Base-by-base conservation (phyloP, 1,139 yeast genomes). In the Debaryomyces coudertii region DNA sequence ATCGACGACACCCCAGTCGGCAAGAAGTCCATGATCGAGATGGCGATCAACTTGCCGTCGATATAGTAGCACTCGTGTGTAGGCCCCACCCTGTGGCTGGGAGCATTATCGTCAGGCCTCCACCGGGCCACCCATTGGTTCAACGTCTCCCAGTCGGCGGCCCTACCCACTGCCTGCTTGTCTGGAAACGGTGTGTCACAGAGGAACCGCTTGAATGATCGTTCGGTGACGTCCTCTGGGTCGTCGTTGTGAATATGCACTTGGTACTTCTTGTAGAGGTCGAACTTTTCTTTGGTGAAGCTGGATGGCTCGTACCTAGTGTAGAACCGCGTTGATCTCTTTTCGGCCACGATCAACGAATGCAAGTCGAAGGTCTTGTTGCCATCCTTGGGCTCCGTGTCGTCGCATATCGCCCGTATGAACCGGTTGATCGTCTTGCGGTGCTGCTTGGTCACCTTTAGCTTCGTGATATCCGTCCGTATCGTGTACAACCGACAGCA, bases 401-500 rank as follows among this genome's bases (percentile, higher is more conserved):
- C 52, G 7, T 57, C 62, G 11, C 54, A 50, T 7, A 81, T 65
- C 27, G 62, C 73, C 29, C 77, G 72, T 31, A 77, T 73, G 56
- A 88, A 87, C 51, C 86, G 71, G 56, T 85, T 87, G 4, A 89
- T 61, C 4, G 77, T 75, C 52, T 83, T 82, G 34, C 92, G 75
- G 47, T 84, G 85, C 42, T 87, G 92, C 60, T 88, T 89, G 24
- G 73, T 66, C 9, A 85, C 63, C 42, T 72, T 69, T 53, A 83
- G 73, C 34, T 63, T 57, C 0, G 58, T 58, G 29, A 77, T 65
- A 34, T 70, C 73, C 0, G 96, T 83, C 44, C 97, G 65, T 24
- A 90, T 88, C 0, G 97, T 87, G 60, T 82, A 89, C 60, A 83
- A 76, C n/a, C 93, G 76, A 58, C 98, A 92, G 60, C 98, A 92